These are phyloP conservation scores for Epichloe brachyelytri DNA, from an alignment of 2,329 filamentous ascomycete species.

Conservation along the genomic window DNA sequence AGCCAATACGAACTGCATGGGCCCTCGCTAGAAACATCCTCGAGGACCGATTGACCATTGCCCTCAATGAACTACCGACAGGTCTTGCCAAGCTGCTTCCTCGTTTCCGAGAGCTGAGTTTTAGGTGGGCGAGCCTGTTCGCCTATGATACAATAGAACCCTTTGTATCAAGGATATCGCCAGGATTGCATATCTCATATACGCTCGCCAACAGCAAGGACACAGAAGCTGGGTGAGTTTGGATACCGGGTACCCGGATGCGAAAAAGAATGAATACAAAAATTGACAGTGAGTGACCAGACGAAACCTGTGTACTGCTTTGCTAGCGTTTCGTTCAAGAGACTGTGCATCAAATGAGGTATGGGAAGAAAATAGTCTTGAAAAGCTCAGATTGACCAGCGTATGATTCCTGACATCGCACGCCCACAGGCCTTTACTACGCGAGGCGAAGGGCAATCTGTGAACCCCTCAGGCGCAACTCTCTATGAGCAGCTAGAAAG, in stretches of 20 bases:
- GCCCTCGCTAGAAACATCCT: slow-evolving; percentile 51
- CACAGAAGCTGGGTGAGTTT: slow-evolving; percentile 13
- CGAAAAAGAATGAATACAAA: background rate
- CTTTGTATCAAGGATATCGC: slow-evolving; percentile 59
- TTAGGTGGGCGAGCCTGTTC: slow-evolving; percentile 59
- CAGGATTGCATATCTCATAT: slow-evolving; percentile 73
- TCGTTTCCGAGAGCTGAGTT: slow-evolving; percentile 57
- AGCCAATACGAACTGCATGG: slow-evolving; percentile 40
- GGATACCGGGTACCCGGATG: background rate
- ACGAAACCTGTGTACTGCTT: slow-evolving; percentile 38
- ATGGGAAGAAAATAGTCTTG: background rate
- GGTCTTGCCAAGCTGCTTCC: slow-evolving; percentile 51
- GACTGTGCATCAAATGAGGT: slow-evolving; percentile 35
- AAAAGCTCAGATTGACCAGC: background rate
- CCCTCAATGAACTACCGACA: slow-evolving; percentile 57
- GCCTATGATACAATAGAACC: slow-evolving; percentile 51
- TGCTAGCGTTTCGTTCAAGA: slow-evolving; percentile 45
- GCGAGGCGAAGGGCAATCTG: slow-evolving; percentile 21
- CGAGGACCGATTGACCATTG: slow-evolving; percentile 68
- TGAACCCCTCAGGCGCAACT: slow-evolving; percentile 4
- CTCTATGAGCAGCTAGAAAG: slow-evolving; percentile 55
- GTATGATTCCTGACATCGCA: background rate
- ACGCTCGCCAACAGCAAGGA: slow-evolving; percentile 33
- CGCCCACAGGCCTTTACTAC: slow-evolving; percentile 46
- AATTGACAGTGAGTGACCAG: background rate